These are phyloP conservation scores for Strobilomyces confusus DNA, from an alignment of 768 basidiomycete genomes.

Conservation along the genomic window DNA sequence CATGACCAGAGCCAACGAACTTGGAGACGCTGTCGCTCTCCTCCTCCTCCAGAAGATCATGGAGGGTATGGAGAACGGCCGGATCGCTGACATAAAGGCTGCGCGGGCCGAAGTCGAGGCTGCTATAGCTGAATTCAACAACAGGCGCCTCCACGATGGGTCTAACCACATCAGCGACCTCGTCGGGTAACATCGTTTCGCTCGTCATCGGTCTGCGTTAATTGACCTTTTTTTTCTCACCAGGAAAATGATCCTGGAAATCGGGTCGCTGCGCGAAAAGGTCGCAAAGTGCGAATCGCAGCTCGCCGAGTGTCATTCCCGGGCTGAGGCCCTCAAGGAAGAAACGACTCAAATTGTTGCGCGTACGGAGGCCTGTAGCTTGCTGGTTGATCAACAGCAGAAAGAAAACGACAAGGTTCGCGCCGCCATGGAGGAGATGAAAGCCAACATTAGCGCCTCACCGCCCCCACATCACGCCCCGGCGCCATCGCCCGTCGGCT, in stretches of 20 bases:
- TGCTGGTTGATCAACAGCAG: constrained; percentile 5
- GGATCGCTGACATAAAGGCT: constrained; percentile 1
- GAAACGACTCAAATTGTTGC: constrained; percentile 3
- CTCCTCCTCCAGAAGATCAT: constrained; percentile 10
- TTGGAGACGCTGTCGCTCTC: constrained; percentile 1
- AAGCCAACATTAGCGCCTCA: not conserved
- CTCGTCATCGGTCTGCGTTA: not conserved
- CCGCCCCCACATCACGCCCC: not conserved
- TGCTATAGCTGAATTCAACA: constrained; percentile 8
- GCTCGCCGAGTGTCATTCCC: constrained; percentile 2
- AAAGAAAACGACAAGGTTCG: constrained; percentile 2
- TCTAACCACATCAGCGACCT: not conserved
- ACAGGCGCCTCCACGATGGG: not conserved
- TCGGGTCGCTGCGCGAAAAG: constrained; percentile 2
- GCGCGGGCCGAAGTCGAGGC: constrained; percentile 9
- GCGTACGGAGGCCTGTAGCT: constrained; percentile 3
- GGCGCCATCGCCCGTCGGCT: not conserved
- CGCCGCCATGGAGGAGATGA: not conserved
- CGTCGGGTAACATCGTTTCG: constrained; percentile 3
- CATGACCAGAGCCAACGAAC: constrained; percentile 4
- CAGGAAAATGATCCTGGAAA: constrained; percentile 11
- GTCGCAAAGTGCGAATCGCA: constrained; percentile 8
- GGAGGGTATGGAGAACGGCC: constrained; percentile 10
- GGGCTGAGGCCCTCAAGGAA: not conserved
- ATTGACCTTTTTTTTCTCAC: not conserved